Percentiles rank a stretch among this genome's conserved stretches.
phyloP scores from a whole-genome alignment of 495 filamentous ascomycete genomes.

The Penicillium egyptiacum region DNA sequence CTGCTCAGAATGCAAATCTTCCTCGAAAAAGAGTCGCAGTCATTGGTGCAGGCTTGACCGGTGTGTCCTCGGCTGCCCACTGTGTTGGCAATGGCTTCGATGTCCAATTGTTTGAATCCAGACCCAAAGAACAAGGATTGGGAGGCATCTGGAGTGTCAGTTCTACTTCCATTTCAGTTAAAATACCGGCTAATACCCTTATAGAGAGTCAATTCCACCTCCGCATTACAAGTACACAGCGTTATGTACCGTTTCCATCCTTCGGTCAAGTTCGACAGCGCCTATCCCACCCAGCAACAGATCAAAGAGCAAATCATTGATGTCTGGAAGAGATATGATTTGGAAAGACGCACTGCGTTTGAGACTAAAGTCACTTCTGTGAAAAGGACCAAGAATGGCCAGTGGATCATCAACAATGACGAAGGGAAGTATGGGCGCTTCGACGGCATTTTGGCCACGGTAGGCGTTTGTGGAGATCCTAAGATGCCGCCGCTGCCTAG shows the following conservation, averaged over 20 bases:
- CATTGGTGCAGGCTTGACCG: slow-evolving; percentile 80
- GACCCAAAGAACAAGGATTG: slow-evolving; percentile 56
- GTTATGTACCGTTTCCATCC: slow-evolving; percentile 90
- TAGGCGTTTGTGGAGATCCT: slow-evolving; percentile 77
- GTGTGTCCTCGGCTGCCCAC: slow-evolving; percentile 78
- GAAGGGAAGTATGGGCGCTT: slow-evolving; percentile 65
- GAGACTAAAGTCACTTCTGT: slow-evolving; percentile 65
- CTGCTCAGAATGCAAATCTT: slow-evolving; percentile 38
- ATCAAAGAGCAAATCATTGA: slow-evolving; percentile 69
- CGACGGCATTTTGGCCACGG: slow-evolving; percentile 72
- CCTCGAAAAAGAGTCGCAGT: slow-evolving; percentile 67
- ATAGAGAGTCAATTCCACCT: slow-evolving; percentile 79
- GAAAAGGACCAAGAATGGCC: slow-evolving; percentile 63
- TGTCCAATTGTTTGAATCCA: slow-evolving; percentile 73
- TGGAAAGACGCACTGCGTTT: slow-evolving; percentile 70
- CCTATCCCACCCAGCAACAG: slow-evolving; percentile 72
- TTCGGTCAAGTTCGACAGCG: slow-evolving; percentile 66
- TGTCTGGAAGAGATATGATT: slow-evolving; percentile 73
- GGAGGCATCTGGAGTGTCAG: slow-evolving; percentile 86
- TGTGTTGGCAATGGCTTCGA: slow-evolving; percentile 88
- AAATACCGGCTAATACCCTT: slow-evolving; percentile 9
- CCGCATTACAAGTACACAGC: slow-evolving; percentile 77
- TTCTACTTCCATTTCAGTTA: slow-evolving; percentile 6
- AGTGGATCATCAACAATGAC: slow-evolving; percentile 83
- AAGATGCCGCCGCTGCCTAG: slow-evolving; percentile 67